Base-by-base conservation (phyloP, 768 basidiomycete species). In the Tricholoma hemisulphureum region DNA sequence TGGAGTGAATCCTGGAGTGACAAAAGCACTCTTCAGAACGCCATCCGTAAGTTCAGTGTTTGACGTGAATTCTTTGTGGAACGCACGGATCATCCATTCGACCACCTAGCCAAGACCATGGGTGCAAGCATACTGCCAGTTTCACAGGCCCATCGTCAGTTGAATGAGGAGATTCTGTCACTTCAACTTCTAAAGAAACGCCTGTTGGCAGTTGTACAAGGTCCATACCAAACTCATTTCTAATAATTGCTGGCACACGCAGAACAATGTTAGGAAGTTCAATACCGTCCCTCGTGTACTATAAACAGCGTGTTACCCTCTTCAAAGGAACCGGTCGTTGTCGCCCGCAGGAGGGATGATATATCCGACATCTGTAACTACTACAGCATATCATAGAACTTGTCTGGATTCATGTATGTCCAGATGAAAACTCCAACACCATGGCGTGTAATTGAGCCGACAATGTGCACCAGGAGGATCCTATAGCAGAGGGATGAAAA, bases 41-140 rank as follows among this genome's bases (percentile, higher is more conserved):
- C 13, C 35, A 23, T 16, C 20, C 43, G 16, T 29, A 20, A 13
- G 6, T 48, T 49, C 52, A 7, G 4, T 8, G 18, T n/a, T 31
- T 9, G 14, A 58, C 8, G 6, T 20, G 55, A 14, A 53, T 53
- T 49, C 29, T 18, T 39, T 39, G 49, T 58, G 56, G 21, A 56
- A 79, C 89, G 65, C 68, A 93, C 91, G 86, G 82, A 64, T 93
- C 90, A 61, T 85, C 68, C 83, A 87, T 89, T 51, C 74, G 78
- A 14, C 91, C 91, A 1, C 91, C 91, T 0, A 93, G 77, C 80
- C 90, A 84, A n/a, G 88, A 86, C 91, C 91, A 93, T 6, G 92
- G 92, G 63, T 93, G 91, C 10, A 89, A 73, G 62, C 85, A 85
- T n/a, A 93, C 71, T 0, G 85, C 90, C 6, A 88, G 68, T 59